Evolutionary conservation across 768 basidiomycete genomes (phyloP).

Genomic region (Lactarius evosmus): DNA sequence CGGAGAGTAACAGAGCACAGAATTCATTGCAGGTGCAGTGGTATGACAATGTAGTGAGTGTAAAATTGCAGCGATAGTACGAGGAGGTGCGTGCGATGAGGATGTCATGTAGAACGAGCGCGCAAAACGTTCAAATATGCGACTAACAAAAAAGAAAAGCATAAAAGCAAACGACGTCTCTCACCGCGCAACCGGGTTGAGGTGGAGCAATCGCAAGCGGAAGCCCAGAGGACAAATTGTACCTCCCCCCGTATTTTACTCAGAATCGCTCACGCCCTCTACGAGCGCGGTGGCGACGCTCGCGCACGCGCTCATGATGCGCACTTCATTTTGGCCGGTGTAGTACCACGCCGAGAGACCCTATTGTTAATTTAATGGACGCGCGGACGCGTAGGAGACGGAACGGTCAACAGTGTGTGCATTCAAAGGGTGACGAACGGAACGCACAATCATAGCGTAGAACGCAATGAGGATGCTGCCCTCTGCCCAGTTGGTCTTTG

Average conservation of each 20-base stretch:
- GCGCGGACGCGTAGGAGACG: no score
- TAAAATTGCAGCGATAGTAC: not conserved
- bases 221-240: no score
- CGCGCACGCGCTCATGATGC: conserved; percentile 42
- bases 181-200: not conserved
- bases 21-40: not conserved
- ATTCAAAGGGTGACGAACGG: not conserved
- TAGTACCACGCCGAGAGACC: conserved; percentile 69
- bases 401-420: not conserved
- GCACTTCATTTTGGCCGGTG: conserved; percentile 50
- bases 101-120: not conserved
- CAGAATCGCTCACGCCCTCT: not conserved
- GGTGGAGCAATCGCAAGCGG: no score
- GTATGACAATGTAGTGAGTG: not conserved
- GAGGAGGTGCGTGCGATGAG: no score
- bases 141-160: not conserved
- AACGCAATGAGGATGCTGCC: conserved; percentile 64
- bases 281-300: conserved; percentile 40
- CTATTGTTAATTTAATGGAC: no score
- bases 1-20: not conserved
- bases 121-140: not conserved
- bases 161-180: not conserved
- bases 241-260: not conserved
- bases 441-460: conserved; percentile 61
- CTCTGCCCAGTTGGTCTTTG: conserved; percentile 79